Evolutionary conservation across 2,329 filamentous ascomycete species (phyloP).

Genomic region (Raffaelea ambrosiae): DNA sequence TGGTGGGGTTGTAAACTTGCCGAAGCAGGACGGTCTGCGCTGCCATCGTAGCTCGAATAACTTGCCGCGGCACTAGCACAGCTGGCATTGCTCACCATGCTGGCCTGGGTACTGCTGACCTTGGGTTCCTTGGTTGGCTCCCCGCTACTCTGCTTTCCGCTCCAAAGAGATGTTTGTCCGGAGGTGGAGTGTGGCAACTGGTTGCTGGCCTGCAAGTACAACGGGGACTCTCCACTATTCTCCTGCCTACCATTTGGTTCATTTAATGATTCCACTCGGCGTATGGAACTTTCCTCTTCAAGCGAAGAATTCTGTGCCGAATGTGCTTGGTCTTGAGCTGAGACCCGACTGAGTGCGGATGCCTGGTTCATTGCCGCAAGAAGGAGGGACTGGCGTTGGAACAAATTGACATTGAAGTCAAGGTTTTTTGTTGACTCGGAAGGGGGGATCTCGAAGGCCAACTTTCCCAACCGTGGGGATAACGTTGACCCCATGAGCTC

Average conservation of each 20-base stretch:
- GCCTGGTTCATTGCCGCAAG: conserved; percentile 10
- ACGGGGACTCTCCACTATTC: no score
- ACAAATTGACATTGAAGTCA: conserved; percentile 11
- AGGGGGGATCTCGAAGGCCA: conserved; percentile 11
- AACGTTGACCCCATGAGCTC: neutral
- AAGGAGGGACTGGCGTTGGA: conserved; percentile 13
- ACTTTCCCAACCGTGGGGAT: conserved; percentile 9
- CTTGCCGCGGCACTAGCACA: neutral
- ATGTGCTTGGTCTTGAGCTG: no score
- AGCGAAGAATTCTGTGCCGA: no score
- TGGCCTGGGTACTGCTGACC: conserved; percentile 3
- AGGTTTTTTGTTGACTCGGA: conserved; percentile 11
- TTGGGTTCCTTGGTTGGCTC: neutral
- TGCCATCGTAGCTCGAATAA: neutral
- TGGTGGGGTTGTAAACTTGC: neutral
- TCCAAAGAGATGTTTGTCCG: neutral
- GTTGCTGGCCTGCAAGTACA: no score
- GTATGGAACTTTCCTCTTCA: no score
- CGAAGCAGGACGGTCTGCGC: neutral
- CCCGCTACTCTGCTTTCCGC: neutral
- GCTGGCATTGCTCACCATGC: conserved; percentile 2
- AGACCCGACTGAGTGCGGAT: neutral
- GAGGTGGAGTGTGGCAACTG: no score
- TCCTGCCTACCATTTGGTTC: no score
- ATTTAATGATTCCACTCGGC: no score